Percentiles rank a stretch among this genome's conserved stretches.
Conservation (phyloP, 805 yeast species). For the Myxozyma lipomycoides region DNA sequence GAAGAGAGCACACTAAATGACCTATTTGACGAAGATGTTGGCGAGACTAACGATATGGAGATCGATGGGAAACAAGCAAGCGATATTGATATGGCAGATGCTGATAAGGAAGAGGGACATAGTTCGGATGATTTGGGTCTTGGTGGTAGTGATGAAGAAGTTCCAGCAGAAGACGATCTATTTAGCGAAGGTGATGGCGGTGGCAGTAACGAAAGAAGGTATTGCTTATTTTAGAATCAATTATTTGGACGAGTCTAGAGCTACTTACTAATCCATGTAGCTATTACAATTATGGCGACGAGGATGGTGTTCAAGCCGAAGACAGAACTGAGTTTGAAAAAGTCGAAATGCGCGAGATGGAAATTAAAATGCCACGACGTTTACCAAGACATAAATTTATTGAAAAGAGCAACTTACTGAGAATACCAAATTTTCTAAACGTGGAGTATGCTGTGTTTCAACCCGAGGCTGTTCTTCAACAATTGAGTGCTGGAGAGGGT, state of each 20-base stretch:
- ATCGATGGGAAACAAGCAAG: conserved; percentile 12
- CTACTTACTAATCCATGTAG: background rate
- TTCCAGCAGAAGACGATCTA: conserved; percentile 26
- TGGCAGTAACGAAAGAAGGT: conserved; percentile 6
- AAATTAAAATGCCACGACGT: conserved; percentile 37
- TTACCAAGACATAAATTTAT: conserved; percentile 31
- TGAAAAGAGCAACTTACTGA: conserved; percentile 46
- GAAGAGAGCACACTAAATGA: conserved; percentile 16
- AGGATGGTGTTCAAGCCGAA: conserved; percentile 13
- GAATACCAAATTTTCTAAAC: conserved; percentile 76
- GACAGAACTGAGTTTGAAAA: conserved; percentile 29
- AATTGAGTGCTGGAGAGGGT: conserved; percentile 17
- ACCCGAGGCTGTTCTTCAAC: conserved; percentile 47
- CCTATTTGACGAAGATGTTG: conserved; percentile 31
- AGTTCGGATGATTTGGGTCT: conserved; percentile 2
- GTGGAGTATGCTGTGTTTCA: conserved; percentile 87
- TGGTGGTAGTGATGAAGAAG: conserved; percentile 9
- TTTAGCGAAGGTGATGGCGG: conserved; percentile 20
- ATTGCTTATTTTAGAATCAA: background rate
- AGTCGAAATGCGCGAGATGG: conserved; percentile 33
- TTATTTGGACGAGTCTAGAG: background rate
- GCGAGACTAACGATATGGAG: conserved; percentile 5
- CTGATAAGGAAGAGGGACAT: conserved; percentile 2
- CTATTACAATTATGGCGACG: conserved; percentile 3
- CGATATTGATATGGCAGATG: conserved; percentile 26